These are phyloP conservation scores for Mycena olivaceomarginata DNA, from an alignment of 768 basidiomycete genomes.

Conservation along the genomic window DNA sequence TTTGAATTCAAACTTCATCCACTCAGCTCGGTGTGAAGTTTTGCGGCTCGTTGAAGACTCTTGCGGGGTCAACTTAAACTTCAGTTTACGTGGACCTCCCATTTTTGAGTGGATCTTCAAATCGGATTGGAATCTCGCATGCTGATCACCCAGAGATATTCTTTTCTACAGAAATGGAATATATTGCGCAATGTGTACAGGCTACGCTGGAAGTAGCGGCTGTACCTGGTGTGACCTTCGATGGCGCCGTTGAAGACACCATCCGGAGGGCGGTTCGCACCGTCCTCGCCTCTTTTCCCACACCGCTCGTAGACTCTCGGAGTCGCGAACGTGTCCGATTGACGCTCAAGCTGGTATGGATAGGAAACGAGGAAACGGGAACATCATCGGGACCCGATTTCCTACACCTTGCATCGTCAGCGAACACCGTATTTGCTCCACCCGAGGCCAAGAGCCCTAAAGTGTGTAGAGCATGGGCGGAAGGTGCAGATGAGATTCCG, in stretches of 20 bases:
- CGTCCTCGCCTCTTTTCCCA: background rate
- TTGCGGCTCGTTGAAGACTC: too few relatives aligned
- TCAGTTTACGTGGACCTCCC: too few relatives aligned
- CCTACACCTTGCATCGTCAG: background rate
- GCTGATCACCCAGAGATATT: background rate
- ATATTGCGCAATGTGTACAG: background rate
- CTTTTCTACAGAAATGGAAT: background rate
- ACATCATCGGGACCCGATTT: background rate
- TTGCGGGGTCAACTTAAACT: too few relatives aligned
- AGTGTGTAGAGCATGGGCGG: background rate
- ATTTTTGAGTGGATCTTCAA: constrained; percentile 2
- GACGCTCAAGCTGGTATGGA: background rate
- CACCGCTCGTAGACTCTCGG: background rate
- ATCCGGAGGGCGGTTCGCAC: background rate
- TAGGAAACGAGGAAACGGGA: background rate
- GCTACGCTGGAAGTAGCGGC: background rate
- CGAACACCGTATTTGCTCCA: too few relatives aligned
- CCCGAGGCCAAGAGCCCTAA: too few relatives aligned
- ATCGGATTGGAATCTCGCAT: background rate
- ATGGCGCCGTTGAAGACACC: background rate
- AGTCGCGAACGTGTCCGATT: background rate
- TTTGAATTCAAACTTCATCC: too few relatives aligned
- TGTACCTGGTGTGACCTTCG: background rate
- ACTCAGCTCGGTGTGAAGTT: too few relatives aligned
- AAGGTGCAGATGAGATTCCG: background rate